Evolutionary conservation across 202 grass and related monocot species (phyloP), one percentile per base, ranked within the genome.

Genomic region (Carex arenaria): DNA sequence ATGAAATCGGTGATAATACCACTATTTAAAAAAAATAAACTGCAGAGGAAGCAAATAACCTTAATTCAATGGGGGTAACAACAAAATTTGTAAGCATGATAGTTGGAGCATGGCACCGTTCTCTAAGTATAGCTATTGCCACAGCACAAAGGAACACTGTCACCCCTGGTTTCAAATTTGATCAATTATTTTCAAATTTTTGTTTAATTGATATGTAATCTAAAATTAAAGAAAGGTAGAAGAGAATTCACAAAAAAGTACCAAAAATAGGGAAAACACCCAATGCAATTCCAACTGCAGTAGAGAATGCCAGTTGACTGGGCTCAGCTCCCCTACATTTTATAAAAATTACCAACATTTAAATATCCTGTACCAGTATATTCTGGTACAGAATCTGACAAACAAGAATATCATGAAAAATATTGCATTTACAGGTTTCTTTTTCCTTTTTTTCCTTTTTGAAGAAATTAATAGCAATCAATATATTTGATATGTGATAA

Each of bases 191-290:
- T 69, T 69, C 6, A 54, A 19, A 3, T 17, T 43, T 67, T 80
- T 23, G 17, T 67, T 15, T 49, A 67, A 74, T 40, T 17, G 5
- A 49, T 61, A 38, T 86, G 54, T 19, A 17, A 80, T 30, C 22
- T 2, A 12, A 71, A 81, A 80, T 63, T 53, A 78, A 30, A 55
- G 61, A 82, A 55, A 49, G 17, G 18, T 36, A 14, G 47, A 49
- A 57, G 61, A 65, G 20, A 43, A 26, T 81, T 62, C 0, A 36
- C 15, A 20, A 47, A 60, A 60, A 80, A 36, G 15, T 81, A 90
- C 88, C 88, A 40, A 85, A 90, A 56, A 90, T 90, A 11, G 88
- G 88, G 74, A 90, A 90, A 31, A 90, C 34, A 32, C 88, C 88
- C 34, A 90, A 55, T n/a, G 88, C 71, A 9, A 72, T 52, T 17